Conservation (phyloP, 2,329 filamentous ascomycete genomes). For the Gyromitra esculenta region DNA sequence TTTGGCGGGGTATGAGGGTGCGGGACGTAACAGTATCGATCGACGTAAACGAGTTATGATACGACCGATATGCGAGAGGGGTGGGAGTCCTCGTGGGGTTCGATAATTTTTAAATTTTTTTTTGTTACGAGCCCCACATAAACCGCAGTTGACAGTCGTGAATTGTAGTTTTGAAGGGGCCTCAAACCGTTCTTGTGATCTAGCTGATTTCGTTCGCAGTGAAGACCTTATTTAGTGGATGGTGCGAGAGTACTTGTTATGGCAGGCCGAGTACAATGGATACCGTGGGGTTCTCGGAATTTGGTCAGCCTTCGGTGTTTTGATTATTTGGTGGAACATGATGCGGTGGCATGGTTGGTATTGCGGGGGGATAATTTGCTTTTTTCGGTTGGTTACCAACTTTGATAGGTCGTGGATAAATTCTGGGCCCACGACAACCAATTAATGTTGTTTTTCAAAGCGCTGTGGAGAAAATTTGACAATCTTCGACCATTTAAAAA, state of each 20-base stretch:
- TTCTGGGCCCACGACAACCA: conserved; percentile 29
- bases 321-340: conserved; percentile 49
- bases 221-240: conserved; percentile 40
- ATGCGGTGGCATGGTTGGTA: conserved; percentile 51
- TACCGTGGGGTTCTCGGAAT: conserved; percentile 28
- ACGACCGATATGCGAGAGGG: conserved; percentile 35
- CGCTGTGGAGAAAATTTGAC: conserved; percentile 20
- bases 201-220: conserved; percentile 28
- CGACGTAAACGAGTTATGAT: conserved; percentile 34
- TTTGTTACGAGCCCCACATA: conserved; percentile 26
- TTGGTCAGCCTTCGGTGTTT: conserved; percentile 42
- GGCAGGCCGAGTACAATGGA: conserved; percentile 42
- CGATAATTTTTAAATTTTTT: conserved; percentile 21
- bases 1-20: conserved; percentile 40
- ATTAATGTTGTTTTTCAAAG: conserved; percentile 32
- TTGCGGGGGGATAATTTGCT: conserved; percentile 47
- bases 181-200: conserved; percentile 41
- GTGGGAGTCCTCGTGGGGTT: conserved; percentile 32
- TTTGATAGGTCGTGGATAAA: conserved; percentile 49
- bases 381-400: conserved; percentile 33
- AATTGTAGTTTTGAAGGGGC: conserved; percentile 27
- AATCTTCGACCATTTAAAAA: conserved; percentile 11
- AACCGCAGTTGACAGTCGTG: conserved; percentile 38
- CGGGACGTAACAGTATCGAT: conserved; percentile 20
- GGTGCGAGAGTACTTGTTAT: conserved; percentile 44